Base-by-base conservation (phyloP, 257 asterid species). In the Jaltomata sinuosa region DNA sequence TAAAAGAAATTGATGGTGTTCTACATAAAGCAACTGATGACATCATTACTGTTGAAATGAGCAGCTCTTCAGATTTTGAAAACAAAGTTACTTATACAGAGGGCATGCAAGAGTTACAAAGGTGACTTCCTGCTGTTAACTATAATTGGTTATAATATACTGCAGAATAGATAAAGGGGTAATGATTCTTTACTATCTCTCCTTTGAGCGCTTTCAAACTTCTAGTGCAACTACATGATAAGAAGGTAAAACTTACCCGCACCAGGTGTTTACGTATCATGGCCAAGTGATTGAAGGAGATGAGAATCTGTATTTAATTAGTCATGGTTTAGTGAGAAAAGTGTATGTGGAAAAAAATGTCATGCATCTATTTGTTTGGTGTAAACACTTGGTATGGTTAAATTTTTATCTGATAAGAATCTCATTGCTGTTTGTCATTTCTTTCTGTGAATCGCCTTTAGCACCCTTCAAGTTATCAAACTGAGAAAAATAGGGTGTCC, bases 11-110 rank as follows among this genome's bases (percentile, higher is more conserved):
- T 86, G 98, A 95, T 36, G 94, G 92, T 9, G 87, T 97, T 87
- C 96, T 97, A 87, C 99, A 95, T 83, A 97, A 97, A 91, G 97
- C 98, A 85, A 97, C 99, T 25, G 99, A 97, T 90, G 98, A 97
- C 87, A 97, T 97, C 88, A 86, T 91, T 85, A 80, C 94, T 79
- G 93, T 91, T 87, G 96, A 95, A 89, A 90, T 94, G 97, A 84
- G 87, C 82, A 87, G 90, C 87, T 83, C 94, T 83, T 89, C 87
- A 34, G 95, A 93, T 55, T 55, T 85, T 81, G 79, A 88, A 53
- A 88, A 85, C 79, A 88, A 85, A 83, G 88, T 97, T 83, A 88
- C 88, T 65, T 95, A 85, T 86, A 91, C 96, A 29, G 85, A 84
- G 85, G 92, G 94, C 86, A 87, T 95, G 91, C 93, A 92, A 92